Base-by-base conservation (phyloP, 495 filamentous ascomycete species). In the Xylaria castorea region DNA sequence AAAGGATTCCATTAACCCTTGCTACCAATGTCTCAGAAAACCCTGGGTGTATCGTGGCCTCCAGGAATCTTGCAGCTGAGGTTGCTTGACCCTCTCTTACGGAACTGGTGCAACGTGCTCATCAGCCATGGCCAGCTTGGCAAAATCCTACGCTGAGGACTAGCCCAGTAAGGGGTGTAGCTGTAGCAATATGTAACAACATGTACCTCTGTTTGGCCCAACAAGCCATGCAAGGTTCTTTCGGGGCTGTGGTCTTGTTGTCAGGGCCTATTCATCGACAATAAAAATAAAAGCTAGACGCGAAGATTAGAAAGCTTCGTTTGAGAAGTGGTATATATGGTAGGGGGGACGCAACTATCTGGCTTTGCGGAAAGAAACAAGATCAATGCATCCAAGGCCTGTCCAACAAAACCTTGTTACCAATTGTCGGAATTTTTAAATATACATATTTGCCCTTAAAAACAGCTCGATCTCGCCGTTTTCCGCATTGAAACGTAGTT, bases 221-320 rank as follows among this genome's bases (percentile, higher is more conserved):
- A 48, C 42, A 70, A 51, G 18, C 36, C 34, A 64, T 71, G 68
- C 68, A 71, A 48, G 68, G 68, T 71, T 50, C 68, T 71, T 71
- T 63, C 46, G 68, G 60, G 68, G 68, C 68, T 71, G 68, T 70
- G 68, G 30, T 38, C n/a, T 63, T 36, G 34, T 32, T 27, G 14
- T 68, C 27, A 70, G 67, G 53, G 40, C 55, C 53, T 40, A 18
- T 44, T 51, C 61, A 69, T 46, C 9, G 38, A 46, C 22, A 57
- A 51, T 68, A 70, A 71, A 63, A 71, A 71, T 71, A 71, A 71
- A 42, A 42, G 57, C 58, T 71, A 53, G 60, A 61, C 38, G 61
- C 69, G 58, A 57, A 57, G 61, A 71, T 64, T 65, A 71, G 60
- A 58, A 65, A 71, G 68, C 69, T 71, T 65, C 69, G 60, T 71